These are phyloP conservation scores for Camellia granthamiana DNA, from an alignment of 148 eudicot genomes.

Conservation along the genomic window DNA sequence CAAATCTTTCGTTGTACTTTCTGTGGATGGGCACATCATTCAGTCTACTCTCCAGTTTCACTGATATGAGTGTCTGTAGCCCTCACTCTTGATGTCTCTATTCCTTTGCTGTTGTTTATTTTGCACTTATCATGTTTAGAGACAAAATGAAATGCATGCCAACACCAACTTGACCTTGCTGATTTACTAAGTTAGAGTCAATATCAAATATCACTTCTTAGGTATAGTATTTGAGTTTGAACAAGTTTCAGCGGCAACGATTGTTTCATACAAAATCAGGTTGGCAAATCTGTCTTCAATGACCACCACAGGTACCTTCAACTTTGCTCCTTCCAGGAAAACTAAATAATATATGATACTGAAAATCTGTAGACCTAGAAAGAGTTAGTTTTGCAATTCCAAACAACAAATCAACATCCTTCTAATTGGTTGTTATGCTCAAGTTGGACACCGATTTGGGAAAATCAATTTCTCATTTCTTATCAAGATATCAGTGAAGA, in stretches of 20 bases:
- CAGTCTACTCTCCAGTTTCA: neutral
- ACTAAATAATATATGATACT: neutral
- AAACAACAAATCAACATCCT: neutral
- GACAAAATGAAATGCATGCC: neutral
- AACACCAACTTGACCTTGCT: neutral
- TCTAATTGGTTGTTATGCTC: neutral
- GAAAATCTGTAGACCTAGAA: neutral
- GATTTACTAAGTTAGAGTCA: neutral
- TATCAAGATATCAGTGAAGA: neutral
- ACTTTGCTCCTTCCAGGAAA: neutral
- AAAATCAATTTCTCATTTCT: neutral
- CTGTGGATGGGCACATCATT: neutral
- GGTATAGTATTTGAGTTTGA: neutral
- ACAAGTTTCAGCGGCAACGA: neutral
- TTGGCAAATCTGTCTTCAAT: neutral
- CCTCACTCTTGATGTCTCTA: neutral
- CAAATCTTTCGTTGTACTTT: neutral
- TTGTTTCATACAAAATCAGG: neutral
- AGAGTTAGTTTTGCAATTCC: neutral
- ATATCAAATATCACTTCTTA: neutral
- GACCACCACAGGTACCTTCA: neutral
- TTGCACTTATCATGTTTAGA: neutral
- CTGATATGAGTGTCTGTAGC: neutral
- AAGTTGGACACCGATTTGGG: neutral
- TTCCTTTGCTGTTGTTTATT: slow-evolving; percentile 2